Evolutionary conservation across 495 filamentous ascomycete genomes (phyloP).

Genomic region (Penicillium silybi): DNA sequence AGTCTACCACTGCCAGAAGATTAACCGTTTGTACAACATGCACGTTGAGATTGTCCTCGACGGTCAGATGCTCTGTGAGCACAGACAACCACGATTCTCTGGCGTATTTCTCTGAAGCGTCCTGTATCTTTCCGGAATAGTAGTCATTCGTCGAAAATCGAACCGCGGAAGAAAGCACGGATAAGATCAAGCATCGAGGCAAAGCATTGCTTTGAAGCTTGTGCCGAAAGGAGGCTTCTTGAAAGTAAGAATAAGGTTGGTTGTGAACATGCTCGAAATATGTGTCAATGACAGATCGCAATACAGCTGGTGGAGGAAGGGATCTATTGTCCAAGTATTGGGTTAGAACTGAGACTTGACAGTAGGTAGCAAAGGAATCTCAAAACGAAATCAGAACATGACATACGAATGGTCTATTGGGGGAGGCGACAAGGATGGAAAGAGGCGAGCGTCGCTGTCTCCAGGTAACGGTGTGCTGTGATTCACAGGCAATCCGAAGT

Average conservation of each 20-base stretch:
- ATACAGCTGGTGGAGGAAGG: slow-evolving; percentile 16
- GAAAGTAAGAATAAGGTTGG: slow-evolving; percentile 30
- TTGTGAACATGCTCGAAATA: slow-evolving; percentile 29
- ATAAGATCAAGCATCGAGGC: slow-evolving; percentile 21
- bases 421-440: background rate
- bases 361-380: background rate
- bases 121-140: slow-evolving; percentile 11
- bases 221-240: slow-evolving; percentile 23
- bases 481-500: background rate
- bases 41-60: slow-evolving; percentile 20
- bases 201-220: slow-evolving; percentile 10
- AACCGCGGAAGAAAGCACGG: slow-evolving; percentile 24
- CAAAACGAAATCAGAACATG: background rate
- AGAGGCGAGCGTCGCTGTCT: background rate
- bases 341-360: no score
- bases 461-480: background rate
- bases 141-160: slow-evolving; percentile 24
- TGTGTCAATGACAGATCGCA: slow-evolving; percentile 21
- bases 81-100: slow-evolving; percentile 28
- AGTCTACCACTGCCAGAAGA: slow-evolving; percentile 24
- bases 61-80: slow-evolving; percentile 22
- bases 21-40: slow-evolving; percentile 27
- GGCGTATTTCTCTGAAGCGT: slow-evolving; percentile 20
- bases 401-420: slow-evolving; percentile 7
- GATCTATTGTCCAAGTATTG: background rate